Base-by-base conservation (phyloP, 306 rosid genomes). In the Vicia villosa region DNA sequence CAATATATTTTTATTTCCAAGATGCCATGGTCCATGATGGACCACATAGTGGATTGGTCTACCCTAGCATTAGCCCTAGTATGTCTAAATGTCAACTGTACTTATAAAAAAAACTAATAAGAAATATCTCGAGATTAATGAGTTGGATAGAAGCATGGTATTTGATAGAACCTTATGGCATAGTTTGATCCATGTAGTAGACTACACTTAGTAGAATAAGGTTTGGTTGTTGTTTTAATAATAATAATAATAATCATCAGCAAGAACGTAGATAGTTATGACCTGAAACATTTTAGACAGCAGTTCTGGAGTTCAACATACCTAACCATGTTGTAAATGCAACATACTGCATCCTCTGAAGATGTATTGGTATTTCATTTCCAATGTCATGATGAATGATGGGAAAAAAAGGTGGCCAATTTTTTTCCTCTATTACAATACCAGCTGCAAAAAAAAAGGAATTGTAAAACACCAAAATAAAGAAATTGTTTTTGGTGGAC, bases 381-480 rank as follows among this genome's bases (percentile, higher is more conserved):
- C 80, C 82, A 87, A 94, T 89, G 83, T 95, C 88, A 74, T 95
- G 92, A 78, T 95, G 99, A 78, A 95, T 91, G 72, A 95, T n/a
- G 61, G 97, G 99, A 2, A 77, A 84, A 84, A 88, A 91, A 26
- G 97, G 95, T 38, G 99, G 97, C 96, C 96, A 95, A 55, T 87
- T 95, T 81, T 95, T 95, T 58, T 91, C 97, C 85, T 87, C 95
- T 68, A 86, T 73, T 17, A 83, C 83, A 77, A 88, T 72, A 63
- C 97, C 97, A 79, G 92, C 97, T 95, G 95, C 78, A 73, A 81
- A 62, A 70, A n/a, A 30, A 32, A 16, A 59, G 26, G 63, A 75
- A 28, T 10, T 10, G 57, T 32, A 41, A 21, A 67, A 62, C 41
- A 40, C n/a, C 51, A 77, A 67, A 61, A 38, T 20, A 55, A 11